Evolutionary conservation across 768 basidiomycete genomes (phyloP).

Genomic region (Mycena floridula): DNA sequence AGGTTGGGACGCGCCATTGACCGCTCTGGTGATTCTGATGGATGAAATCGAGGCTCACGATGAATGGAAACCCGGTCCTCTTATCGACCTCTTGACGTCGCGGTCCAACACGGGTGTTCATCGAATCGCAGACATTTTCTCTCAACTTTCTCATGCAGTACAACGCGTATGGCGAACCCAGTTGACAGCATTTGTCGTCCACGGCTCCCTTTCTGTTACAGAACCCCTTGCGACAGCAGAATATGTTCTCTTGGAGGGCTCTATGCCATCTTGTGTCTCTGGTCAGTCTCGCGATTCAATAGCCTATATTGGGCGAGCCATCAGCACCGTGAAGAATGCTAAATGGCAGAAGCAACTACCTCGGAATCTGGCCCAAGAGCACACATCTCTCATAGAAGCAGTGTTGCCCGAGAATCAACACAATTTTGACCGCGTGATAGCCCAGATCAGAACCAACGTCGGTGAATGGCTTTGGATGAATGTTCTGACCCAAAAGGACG

Average conservation of each 20-base stretch:
- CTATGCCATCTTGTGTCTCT: slow-evolving; percentile 74
- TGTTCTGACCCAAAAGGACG: slow-evolving; percentile 76
- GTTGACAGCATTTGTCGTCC: slow-evolving; percentile 72
- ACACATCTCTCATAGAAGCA: slow-evolving; percentile 57
- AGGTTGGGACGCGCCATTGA: slow-evolving; percentile 84
- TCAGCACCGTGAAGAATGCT: slow-evolving; percentile 75
- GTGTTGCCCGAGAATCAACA: slow-evolving; percentile 74
- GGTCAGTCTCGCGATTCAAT: slow-evolving; percentile 73
- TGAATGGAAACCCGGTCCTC: slow-evolving; percentile 66
- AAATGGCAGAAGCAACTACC: slow-evolving; percentile 79
- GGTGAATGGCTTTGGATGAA: slow-evolving; percentile 95
- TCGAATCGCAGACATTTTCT: slow-evolving; percentile 65
- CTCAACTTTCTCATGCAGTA: slow-evolving; percentile 65
- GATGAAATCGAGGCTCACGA: slow-evolving; percentile 51
- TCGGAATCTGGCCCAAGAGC: slow-evolving; percentile 53
- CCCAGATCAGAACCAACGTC: slow-evolving; percentile 70
- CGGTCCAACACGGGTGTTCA: slow-evolving; percentile 77
- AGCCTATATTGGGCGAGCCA: slow-evolving; percentile 79
- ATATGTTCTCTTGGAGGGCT: slow-evolving; percentile 54
- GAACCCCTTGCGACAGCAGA: slow-evolving; percentile 65
- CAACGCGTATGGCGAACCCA: slow-evolving; percentile 82
- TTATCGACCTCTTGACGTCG: slow-evolving; percentile 73
- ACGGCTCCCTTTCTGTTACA: slow-evolving; percentile 61
- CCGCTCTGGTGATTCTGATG: slow-evolving; percentile 60
- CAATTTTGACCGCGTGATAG: slow-evolving; percentile 67